Evolutionary conservation across 169 alveolate species (phyloP).

Genomic region (Eimeria zaria): DNA sequence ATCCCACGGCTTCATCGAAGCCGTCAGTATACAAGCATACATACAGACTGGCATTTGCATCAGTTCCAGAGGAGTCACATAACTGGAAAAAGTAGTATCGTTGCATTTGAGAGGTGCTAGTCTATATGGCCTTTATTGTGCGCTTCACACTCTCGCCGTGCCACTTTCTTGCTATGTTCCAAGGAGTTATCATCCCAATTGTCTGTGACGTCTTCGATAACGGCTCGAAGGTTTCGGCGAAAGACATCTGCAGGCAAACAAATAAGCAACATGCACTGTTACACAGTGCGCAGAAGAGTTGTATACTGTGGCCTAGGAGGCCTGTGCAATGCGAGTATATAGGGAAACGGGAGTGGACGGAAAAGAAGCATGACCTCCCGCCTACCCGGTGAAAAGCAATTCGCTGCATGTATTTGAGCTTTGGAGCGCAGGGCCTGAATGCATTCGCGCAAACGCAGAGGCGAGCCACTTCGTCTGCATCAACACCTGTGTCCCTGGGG

Average conservation of each 20-base stretch:
- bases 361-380: neutral
- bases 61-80: neutral
- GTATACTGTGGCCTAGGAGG: neutral
- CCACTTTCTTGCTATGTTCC: neutral
- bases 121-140: neutral
- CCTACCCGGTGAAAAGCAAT: slow-evolving; percentile 51
- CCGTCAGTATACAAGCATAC: neutral
- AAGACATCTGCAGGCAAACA: slow-evolving; percentile 38
- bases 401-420: slow-evolving; percentile 37
- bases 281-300: neutral
- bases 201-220: slow-evolving; percentile 15
- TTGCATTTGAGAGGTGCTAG: neutral
- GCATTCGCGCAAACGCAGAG: neutral
- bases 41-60: neutral
- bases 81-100: neutral
- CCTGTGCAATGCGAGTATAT: neutral
- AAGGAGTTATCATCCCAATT: neutral
- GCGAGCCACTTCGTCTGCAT: neutral
- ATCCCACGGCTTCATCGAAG: neutral
- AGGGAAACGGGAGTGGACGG: neutral
- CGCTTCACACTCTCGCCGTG: neutral
- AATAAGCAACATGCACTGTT: neutral
- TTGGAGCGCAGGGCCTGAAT: slow-evolving; percentile 52
- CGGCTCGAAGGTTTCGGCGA: slow-evolving; percentile 52
- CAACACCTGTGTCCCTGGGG: neutral